Evolutionary conservation across 306 rosid species (phyloP).

Genomic region (Lagenaria siceraria): DNA sequence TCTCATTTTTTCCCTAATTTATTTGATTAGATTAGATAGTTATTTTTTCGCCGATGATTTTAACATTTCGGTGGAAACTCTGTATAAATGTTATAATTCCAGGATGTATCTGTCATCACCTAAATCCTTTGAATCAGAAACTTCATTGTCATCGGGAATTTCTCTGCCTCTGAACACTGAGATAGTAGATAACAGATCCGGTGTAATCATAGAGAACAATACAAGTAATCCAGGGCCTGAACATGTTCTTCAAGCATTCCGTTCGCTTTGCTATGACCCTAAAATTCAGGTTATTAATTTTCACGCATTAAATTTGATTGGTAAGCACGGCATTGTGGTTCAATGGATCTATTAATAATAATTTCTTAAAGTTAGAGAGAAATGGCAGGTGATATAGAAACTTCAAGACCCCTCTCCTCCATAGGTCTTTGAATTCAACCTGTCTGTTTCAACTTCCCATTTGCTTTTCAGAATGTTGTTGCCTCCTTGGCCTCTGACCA

Average conservation of each 20-base stretch:
- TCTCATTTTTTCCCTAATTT: not conserved
- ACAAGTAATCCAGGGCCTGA: constrained; percentile 18
- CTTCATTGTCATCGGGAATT: not conserved
- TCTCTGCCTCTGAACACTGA: not conserved
- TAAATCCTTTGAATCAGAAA: constrained; percentile 12
- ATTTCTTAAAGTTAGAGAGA: not conserved
- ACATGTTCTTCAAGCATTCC: constrained; percentile 48
- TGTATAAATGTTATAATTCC: not conserved
- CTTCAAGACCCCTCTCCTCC: not conserved
- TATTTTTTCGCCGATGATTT: not conserved
- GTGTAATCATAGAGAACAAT: constrained; percentile 6
- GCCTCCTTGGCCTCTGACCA: constrained; percentile 48
- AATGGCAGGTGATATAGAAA: not conserved
- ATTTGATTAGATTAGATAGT: not conserved
- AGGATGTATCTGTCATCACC: constrained; percentile 44
- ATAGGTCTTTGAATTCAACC: not conserved
- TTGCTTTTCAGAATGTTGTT: constrained; percentile 39
- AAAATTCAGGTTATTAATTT: constrained; percentile 43
- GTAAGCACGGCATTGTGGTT: not conserved
- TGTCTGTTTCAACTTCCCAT: not conserved
- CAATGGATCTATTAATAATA: not conserved
- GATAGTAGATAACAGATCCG: constrained; percentile 18
- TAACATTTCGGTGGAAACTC: not conserved
- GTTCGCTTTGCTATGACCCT: constrained; percentile 23
- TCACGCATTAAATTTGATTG: not conserved